Percentiles rank a stretch among this genome's conserved stretches.
These are phyloP conservation scores for Eucalyptus regnans DNA, from an alignment of 345 rosid genomes.

Conservation along the genomic window DNA sequence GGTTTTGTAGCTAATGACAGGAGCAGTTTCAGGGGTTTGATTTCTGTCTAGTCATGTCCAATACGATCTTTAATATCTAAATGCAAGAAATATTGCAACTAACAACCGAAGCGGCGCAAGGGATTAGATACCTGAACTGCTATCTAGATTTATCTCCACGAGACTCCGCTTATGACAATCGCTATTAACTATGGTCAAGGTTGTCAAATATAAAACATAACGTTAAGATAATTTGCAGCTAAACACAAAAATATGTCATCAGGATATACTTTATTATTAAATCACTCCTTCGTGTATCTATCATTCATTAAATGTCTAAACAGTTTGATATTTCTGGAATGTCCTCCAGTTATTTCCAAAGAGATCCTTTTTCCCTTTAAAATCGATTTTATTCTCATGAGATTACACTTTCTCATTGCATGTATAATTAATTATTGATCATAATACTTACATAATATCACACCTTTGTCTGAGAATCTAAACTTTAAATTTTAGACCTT, in stretches of 20 bases:
- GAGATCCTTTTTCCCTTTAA: background rate
- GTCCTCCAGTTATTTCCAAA: background rate
- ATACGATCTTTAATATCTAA: background rate
- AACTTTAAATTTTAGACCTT: background rate
- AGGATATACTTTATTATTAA: background rate
- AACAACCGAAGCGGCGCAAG: background rate
- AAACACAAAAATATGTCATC: background rate
- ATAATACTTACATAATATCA: background rate
- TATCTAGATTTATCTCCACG: background rate
- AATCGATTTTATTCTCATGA: background rate
- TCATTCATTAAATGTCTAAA: no score
- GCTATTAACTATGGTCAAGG: background rate
- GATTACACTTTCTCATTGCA: background rate
- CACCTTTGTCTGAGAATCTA: background rate
- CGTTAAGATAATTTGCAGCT: background rate
- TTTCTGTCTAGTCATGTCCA: background rate
- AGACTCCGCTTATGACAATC: background rate
- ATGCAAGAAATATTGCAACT: background rate
- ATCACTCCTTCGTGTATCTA: background rate
- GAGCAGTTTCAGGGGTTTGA: background rate
- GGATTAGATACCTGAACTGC: no score
- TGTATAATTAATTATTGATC: background rate
- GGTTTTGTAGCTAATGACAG: background rate
- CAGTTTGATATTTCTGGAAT: background rate
- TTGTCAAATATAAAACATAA: background rate